Conservation (phyloP, 306 rosid genomes). For the Sesbania bispinosa region DNA sequence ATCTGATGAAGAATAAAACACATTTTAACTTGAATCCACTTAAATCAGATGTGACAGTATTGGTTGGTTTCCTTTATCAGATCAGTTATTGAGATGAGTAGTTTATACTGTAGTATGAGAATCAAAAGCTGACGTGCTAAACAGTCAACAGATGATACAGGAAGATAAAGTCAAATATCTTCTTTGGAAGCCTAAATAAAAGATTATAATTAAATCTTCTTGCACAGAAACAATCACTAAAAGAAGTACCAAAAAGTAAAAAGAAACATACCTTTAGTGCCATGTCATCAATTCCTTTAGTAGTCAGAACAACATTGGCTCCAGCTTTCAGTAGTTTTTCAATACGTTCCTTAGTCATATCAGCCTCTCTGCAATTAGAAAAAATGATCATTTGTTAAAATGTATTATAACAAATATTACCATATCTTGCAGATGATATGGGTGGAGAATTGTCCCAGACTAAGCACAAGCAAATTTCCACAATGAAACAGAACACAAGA, state of each 20-base stretch:
- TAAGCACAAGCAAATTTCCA: not conserved
- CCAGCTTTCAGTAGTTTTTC: slow-evolving; percentile 89
- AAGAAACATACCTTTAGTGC: slow-evolving; percentile 71
- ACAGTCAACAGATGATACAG: not conserved
- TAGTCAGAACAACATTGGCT: slow-evolving; percentile 93
- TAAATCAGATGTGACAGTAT: not conserved
- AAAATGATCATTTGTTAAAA: not conserved
- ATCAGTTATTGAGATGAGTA: not conserved
- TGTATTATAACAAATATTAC: not conserved
- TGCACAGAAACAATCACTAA: not conserved
- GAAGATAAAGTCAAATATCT: not conserved
- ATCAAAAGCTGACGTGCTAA: not conserved
- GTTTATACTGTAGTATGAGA: not conserved
- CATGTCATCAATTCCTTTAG: slow-evolving; percentile 99
- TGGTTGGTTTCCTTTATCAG: not conserved
- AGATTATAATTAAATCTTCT: not conserved
- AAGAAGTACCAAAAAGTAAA: not conserved
- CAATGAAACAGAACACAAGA: not conserved
- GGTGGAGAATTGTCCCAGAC: not conserved
- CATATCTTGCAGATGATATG: not conserved
- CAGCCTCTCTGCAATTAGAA: slow-evolving; percentile 65
- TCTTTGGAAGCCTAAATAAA: not conserved
- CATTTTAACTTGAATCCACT: not conserved
- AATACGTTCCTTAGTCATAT: slow-evolving; percentile 95
- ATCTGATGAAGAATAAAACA: not conserved